phyloP scores from a whole-genome alignment of 306 rosid species.

The Myrica gale region DNA sequence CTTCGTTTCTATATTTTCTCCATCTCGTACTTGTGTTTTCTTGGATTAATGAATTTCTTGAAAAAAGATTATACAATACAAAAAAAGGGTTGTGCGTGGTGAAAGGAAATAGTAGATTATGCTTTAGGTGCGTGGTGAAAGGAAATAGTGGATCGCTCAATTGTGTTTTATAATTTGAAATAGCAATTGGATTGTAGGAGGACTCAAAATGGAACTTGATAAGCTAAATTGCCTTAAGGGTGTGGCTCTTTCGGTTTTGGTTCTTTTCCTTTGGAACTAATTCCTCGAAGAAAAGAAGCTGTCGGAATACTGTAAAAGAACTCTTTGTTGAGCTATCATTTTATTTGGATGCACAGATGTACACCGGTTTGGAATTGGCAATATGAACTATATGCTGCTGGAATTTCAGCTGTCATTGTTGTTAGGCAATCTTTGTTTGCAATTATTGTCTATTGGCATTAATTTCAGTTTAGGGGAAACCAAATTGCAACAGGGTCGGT shows the following conservation, averaged over 20 bases:
- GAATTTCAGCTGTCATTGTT: neutral
- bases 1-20: constrained; percentile 18
- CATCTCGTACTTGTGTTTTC: constrained; percentile 20
- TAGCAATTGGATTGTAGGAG: neutral
- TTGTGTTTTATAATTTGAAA: constrained; percentile 4
- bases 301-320: neutral
- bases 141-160: no score
- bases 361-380: neutral
- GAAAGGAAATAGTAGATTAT: neutral
- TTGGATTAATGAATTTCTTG: constrained; percentile 17
- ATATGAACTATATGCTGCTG: neutral
- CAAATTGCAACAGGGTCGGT: neutral
- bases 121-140: no score
- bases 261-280: neutral
- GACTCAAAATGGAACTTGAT: neutral
- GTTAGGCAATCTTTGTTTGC: neutral
- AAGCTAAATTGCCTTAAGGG: neutral
- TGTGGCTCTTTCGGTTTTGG: neutral
- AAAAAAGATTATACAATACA: neutral
- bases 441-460: neutral
- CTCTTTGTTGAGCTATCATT: neutral
- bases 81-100: no score
- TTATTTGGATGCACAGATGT: neutral
- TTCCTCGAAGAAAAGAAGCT: no score
- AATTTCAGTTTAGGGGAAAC: neutral